A percentile compares a stretch with the other conserved stretches of the same genome.
Evolutionary conservation across 2,329 filamentous ascomycete species (phyloP).

Genomic region (Coniella lustricola): DNA sequence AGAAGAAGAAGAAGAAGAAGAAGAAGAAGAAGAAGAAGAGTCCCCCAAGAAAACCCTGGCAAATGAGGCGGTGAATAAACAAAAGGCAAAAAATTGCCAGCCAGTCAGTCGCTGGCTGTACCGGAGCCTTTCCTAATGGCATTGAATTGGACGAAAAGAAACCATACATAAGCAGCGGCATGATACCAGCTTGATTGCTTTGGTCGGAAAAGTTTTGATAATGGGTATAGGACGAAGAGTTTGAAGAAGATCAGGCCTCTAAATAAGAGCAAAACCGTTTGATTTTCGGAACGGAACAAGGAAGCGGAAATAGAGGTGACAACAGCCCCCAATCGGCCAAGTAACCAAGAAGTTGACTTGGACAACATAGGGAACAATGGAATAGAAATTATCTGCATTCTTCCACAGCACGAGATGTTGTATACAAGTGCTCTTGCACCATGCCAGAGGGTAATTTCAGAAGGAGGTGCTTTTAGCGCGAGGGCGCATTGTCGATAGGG

Average conservation of each 20-base stretch:
- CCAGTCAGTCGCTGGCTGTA: not conserved
- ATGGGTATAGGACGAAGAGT: slow-evolving; percentile 2
- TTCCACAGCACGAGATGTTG: too few species aligned
- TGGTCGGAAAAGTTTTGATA: not conserved
- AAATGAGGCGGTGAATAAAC: too few species aligned
- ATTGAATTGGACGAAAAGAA: slow-evolving; percentile 12
- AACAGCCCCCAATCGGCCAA: too few species aligned
- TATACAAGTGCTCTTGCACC: too few species aligned
- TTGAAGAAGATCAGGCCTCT: not conserved
- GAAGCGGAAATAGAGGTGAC: too few species aligned
- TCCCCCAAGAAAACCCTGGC: too few species aligned
- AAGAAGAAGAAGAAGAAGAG: not conserved
- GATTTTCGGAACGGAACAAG: too few species aligned
- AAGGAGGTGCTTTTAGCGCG: slow-evolving; percentile 14
- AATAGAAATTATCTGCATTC: too few species aligned
- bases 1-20: not conserved
- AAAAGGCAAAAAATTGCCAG: not conserved
- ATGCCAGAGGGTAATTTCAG: not conserved
- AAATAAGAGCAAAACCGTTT: too few species aligned
- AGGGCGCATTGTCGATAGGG: slow-evolving; percentile 46
- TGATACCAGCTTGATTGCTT: slow-evolving; percentile 5
- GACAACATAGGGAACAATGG: too few species aligned
- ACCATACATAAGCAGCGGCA: slow-evolving; percentile 14
- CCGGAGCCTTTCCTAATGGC: not conserved
- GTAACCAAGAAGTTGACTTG: too few species aligned